Base-by-base conservation (phyloP, 2,329 filamentous ascomycete species). In the Fusarium temperatum region DNA sequence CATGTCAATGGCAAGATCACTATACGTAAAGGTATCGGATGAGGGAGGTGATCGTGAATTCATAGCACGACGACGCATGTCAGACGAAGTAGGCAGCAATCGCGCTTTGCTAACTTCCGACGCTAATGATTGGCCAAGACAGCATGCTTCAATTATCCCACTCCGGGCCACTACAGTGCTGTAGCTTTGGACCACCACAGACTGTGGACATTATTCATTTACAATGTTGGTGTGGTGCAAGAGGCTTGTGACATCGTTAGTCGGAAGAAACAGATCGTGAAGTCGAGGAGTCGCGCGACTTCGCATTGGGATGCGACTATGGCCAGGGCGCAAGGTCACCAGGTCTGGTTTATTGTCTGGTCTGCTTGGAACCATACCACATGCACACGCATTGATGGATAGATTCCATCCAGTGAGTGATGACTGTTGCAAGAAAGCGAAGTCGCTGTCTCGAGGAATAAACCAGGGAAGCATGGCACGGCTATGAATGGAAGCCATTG, bases 1-100 rank as follows among this genome's bases (percentile, higher is more conserved):
- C 24, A 35, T 26, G 8, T 7, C 47, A 11, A 44, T 24, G 14
- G 5, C 6, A 45, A 20, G 8, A 15, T 22, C 2, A 30, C 18
- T 30, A 14, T 26, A 38, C 18, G 32, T 6, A 20, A 47, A 47
- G 5, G 12, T 47, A 47, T 28, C 5, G 24, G 8, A 30, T 56
- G 38, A 20, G 38, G 17, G 6, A 42, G 36, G 2, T 20, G 9
- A 14, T 7, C 17, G 12, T 38, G 42, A 41, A 39, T 38, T 30
- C 24, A 38, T 17, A 55, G 28, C 38, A 28, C 3, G 39, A 30
- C n/a, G n/a, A 38, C n/a, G 28, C 30, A 61, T 35, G 51, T 58
- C 51, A 63, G 59, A 63, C 18, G 30, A 42, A n/a, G 13, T 22
- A 66, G 57, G 63, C 57, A 65, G 26, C 63, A 65, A 26, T 15